These are phyloP conservation scores for Magnusiomyces suaveolens DNA, from an alignment of 1,139 yeast genomes.

Conservation along the genomic window DNA sequence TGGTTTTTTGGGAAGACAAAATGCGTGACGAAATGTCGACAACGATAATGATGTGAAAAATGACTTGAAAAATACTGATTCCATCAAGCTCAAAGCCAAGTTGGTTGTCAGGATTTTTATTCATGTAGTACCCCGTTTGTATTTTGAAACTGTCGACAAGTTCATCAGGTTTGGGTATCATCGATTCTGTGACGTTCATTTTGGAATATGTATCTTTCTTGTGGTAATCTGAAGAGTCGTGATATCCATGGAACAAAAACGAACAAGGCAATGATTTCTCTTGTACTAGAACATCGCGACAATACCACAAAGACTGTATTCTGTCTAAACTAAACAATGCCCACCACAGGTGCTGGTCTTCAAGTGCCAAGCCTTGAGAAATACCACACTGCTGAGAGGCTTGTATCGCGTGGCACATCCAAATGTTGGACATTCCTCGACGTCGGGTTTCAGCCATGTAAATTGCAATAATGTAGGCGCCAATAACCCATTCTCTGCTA, in stretches of 20 bases:
- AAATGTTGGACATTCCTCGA: conserved; percentile 15
- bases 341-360: conserved; percentile 17
- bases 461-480: conserved; percentile 16
- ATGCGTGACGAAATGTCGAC: conserved; percentile 13
- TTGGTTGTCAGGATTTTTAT: background rate
- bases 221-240: background rate
- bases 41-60: conserved; percentile 12
- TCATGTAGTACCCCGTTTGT: background rate
- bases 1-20: conserved; percentile 7
- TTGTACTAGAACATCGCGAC: conserved; percentile 4
- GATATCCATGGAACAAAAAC: background rate
- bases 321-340: conserved; percentile 18
- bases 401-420: conserved; percentile 17
- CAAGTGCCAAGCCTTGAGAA: conserved; percentile 5
- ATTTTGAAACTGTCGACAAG: background rate
- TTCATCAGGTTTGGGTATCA: background rate
- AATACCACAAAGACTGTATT: conserved; percentile 11
- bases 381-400: conserved; percentile 15
- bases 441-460: conserved; percentile 16
- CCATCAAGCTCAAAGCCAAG: background rate
- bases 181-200: background rate
- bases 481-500: conserved; percentile 5
- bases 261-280: background rate
- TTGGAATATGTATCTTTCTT: background rate
- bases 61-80: background rate